Evolutionary conservation across 2,329 filamentous ascomycete genomes (phyloP), one percentile per base, ranked within the genome.

Genomic region (Pseudopithomyces maydicus): DNA sequence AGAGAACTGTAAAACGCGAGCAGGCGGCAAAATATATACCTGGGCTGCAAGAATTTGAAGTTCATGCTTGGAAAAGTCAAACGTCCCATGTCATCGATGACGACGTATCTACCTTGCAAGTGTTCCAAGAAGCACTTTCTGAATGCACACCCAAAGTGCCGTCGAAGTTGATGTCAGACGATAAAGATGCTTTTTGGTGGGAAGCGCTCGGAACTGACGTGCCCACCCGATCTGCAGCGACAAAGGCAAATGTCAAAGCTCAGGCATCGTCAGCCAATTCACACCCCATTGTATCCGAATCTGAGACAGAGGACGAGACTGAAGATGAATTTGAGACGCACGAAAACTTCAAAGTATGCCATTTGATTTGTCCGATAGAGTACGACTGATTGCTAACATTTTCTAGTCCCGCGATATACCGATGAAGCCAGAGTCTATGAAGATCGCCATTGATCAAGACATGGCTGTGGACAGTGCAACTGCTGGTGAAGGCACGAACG

Each of bases 21-120:
- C 81, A 84, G 62, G 79, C 83, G n/a, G 81, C 79, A 14, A 79
- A 76, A 61, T 75, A 82, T 60, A 79, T 88, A 35, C 81, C 80
- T 66, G 85, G 85, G 0, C 74, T 87, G 41, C 80, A 78, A 6
- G 72, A 74, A 10, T 88, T 88, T 59, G 77, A 85, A 56, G 77
- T 82, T 60, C 62, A 73, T 19, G 57, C 63, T 2, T 87, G 84
- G 82, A 69, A 57, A 45, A 47, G 64, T 22, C 65, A 69, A 10
- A 74, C 71, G 1, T 64, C 54, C 12, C 62, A 68, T 41, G 52
- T 73, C 57, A 49, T 55, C 3, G 61, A 71, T 33, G 54, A 57
- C 10, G 48, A 68, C 20, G 50, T 73, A 17, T 73, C 64, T 32
- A 69, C 70, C 2, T 54, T 74, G n/a, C 68, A 60, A 19, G 52